Base-by-base conservation (phyloP, 441 rosid species). In the Geranium incanum region DNA sequence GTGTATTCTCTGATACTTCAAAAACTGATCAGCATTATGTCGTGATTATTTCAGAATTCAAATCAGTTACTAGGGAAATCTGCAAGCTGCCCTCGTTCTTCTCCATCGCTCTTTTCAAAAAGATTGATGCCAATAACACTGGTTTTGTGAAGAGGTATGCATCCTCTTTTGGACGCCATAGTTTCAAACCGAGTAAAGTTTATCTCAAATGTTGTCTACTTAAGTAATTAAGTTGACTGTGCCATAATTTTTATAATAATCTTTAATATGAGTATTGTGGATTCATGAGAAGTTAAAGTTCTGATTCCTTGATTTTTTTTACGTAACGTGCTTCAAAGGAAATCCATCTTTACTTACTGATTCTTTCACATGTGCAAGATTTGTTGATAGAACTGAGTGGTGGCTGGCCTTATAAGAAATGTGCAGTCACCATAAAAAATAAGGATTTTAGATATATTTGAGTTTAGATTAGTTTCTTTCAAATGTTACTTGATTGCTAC, bases 81-180 rank as follows among this genome's bases (percentile, higher is more conserved):
- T 95, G 98, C 95, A 92, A 90, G 86, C 85, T 95, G 73, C 99
- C 99, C 33, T 88, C 97, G 68, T 95, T 88, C 87, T 89, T 95
- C 81, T 95, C 97, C 70, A 71, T 86, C 0, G 79, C 81, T 57
- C 92, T 95, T 67, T 92, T 95, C 81, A 84, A 71, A 76, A 91
- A 83, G 86, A 91, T 95, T 73, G 98, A 95, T 80, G 83, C 78
- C 70, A 80, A 84, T 57, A 77, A 71, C 77, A 83, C 89, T 11
- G 93, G 96, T 72, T 72, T 79, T 72, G 85, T 90, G 74, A 87
- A 89, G 68, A 89, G 95, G 99, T 95, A 84, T 77, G 57, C 57
- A 48, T 48, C 57, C 57, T 48, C 16, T 48, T 48, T 48, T 1
- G 57, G 57, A 48, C 57, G 0, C 57, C 13, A 4, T 60, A 60